Evolutionary conservation across 495 filamentous ascomycete genomes (phyloP).

Genomic region (Tuber microsphaerosporum): DNA sequence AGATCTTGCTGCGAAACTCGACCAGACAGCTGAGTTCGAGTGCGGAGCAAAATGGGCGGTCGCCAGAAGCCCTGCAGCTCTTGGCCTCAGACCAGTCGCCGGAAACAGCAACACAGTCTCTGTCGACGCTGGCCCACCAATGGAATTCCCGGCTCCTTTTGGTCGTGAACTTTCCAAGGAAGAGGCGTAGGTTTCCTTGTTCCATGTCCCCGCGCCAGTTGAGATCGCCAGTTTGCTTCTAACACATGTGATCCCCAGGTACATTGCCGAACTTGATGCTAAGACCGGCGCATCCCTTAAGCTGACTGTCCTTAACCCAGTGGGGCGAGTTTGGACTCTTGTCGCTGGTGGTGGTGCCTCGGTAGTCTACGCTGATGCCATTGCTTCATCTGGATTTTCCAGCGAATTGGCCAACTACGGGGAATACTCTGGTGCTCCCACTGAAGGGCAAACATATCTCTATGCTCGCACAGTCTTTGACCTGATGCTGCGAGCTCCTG

Average conservation of each 20-base stretch:
- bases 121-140: slow-evolving; percentile 93
- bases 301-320: slow-evolving; percentile 87
- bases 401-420: slow-evolving; percentile 98
- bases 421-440: slow-evolving; percentile 98
- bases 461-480: slow-evolving; percentile 95
- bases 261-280: slow-evolving; percentile 95
- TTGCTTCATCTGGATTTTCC: slow-evolving; percentile 91
- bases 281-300: slow-evolving; percentile 99
- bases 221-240: slow-evolving; percentile 2
- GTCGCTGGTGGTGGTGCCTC: slow-evolving; percentile 99
- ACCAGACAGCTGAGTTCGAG: slow-evolving; percentile 99
- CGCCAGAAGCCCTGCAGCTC: slow-evolving; percentile 76
- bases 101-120: slow-evolving; percentile 64
- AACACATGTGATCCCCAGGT: slow-evolving; percentile 42
- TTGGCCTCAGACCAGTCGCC: slow-evolving; percentile 62
- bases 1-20: slow-evolving; percentile 95
- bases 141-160: slow-evolving; percentile 98
- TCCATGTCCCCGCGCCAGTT: background rate
- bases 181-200: slow-evolving; percentile 56
- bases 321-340: slow-evolving; percentile 91
- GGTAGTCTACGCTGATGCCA: slow-evolving; percentile 97
- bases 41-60: slow-evolving; percentile 98
- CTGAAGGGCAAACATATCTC: slow-evolving; percentile 96
- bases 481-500: slow-evolving; percentile 90
- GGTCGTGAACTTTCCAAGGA: slow-evolving; percentile 96